Conservation (phyloP, 2,329 filamentous ascomycete species). For the Lecanicillium sp. region DNA sequence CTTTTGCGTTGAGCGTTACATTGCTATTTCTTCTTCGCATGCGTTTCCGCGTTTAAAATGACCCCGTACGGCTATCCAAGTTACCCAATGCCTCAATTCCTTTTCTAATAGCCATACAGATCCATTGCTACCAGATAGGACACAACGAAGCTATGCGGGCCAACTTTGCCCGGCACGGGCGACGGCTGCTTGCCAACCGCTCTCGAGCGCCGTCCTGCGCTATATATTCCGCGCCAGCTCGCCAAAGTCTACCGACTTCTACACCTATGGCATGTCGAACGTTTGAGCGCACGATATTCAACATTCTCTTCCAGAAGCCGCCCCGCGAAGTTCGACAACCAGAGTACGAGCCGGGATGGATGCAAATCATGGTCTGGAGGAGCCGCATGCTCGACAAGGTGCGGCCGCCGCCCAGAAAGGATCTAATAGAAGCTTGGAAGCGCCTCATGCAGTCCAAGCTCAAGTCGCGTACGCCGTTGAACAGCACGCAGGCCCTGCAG, state of each 20-base stretch:
- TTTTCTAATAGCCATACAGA: background rate
- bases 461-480: conserved; percentile 39
- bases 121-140: conserved; percentile 1
- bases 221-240: conserved; percentile 18
- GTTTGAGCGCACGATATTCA: conserved; percentile 44
- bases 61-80: background rate
- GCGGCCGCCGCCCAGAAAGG: conserved; percentile 53
- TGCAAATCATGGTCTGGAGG: conserved; percentile 60
- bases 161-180: conserved; percentile 35
- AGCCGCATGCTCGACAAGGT: conserved; percentile 53
- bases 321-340: conserved; percentile 52
- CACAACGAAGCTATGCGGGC: conserved; percentile 28
- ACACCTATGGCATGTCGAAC: conserved; percentile 14
- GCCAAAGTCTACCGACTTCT: conserved; percentile 18
- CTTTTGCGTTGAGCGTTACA: background rate
- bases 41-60: conserved; percentile 4
- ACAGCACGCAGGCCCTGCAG: conserved; percentile 56
- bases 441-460: conserved; percentile 53
- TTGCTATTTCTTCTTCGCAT: background rate
- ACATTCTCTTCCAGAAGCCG: conserved; percentile 49
- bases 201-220: conserved; percentile 25
- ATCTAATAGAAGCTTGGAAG: conserved; percentile 57
- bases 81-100: background rate
- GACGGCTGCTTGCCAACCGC: conserved; percentile 28
- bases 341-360: conserved; percentile 62